Percentiles rank a stretch among this genome's conserved stretches.
Conservation (phyloP, 2,329 filamentous ascomycete genomes). For the Lasiodiplodia sp. region DNA sequence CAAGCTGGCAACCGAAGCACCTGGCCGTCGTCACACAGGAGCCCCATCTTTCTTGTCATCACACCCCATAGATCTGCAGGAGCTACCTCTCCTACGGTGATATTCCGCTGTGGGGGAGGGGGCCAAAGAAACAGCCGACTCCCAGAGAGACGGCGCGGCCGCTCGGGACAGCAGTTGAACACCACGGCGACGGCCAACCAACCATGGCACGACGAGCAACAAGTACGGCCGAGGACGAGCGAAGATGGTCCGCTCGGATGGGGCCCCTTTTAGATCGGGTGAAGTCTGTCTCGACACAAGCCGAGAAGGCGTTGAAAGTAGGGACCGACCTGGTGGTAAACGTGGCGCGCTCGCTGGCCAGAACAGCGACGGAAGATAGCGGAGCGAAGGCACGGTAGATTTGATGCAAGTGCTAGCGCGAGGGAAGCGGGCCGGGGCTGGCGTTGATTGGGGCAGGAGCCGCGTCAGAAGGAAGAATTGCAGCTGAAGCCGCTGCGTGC, state of each 20-base stretch:
- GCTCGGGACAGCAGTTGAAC: constrained; percentile 21
- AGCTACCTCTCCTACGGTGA: constrained; percentile 1
- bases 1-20: neutral
- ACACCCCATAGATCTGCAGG: constrained; percentile 21
- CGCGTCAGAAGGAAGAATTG: constrained; percentile 8
- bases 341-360: too few species aligned
- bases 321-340: neutral
- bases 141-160: constrained; percentile 8
- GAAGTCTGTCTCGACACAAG: neutral
- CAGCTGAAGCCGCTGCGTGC: constrained; percentile 1
- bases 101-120: constrained; percentile 7
- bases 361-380: neutral
- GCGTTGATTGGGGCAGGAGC: constrained; percentile 8
- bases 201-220: neutral
- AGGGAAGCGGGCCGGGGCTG: neutral
- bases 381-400: neutral
- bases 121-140: neutral
- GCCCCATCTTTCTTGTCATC: constrained; percentile 3
- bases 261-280: constrained; percentile 6
- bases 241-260: constrained; percentile 9
- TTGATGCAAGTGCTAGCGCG: neutral
- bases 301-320: neutral
- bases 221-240: constrained; percentile 17
- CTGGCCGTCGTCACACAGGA: constrained; percentile 1
- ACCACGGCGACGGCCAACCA: neutral